A percentile compares a stretch with the other conserved stretches of the same genome.
Conservation (phyloP, 1,284 basidiomycete species). For the Naganishia cerealis region DNA sequence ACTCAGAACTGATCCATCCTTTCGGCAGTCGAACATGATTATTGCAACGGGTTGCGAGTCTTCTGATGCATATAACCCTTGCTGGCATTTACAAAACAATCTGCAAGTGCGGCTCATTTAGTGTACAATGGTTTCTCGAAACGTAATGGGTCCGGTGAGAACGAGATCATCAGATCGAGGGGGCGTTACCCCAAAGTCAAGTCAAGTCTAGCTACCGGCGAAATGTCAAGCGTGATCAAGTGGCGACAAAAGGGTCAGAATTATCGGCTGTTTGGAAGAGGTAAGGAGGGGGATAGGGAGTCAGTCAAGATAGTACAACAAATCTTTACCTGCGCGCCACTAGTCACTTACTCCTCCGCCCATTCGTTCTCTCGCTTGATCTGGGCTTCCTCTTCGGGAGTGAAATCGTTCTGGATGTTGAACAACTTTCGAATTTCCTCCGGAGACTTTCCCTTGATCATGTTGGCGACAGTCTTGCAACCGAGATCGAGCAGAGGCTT, state of each 20-base stretch:
- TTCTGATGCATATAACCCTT: too few relatives aligned
- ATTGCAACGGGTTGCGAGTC: too few relatives aligned
- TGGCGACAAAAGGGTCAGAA: not conserved
- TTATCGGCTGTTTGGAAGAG: constrained; percentile 20
- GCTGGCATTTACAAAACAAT: too few relatives aligned
- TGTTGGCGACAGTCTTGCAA: constrained; percentile 99
- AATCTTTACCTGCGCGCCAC: not conserved
- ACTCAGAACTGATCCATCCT: too few relatives aligned
- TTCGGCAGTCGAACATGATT: too few relatives aligned
- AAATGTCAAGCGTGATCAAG: constrained; percentile 8
- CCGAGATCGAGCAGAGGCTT: constrained; percentile 97
- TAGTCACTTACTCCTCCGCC: constrained; percentile 55
- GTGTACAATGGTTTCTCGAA: too few relatives aligned
- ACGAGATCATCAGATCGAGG: too few relatives aligned
- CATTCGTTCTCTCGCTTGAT: constrained; percentile 98
- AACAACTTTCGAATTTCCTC: constrained; percentile 84
- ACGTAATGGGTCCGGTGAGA: too few relatives aligned
- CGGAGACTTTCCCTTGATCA: constrained; percentile 89
- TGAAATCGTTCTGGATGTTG: constrained; percentile 98
- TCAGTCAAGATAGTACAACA: not conserved
- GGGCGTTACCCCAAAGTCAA: not conserved
- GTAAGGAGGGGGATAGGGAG: too few relatives aligned
- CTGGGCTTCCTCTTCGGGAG: constrained; percentile 98
- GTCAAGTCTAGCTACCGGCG: constrained; percentile 10
- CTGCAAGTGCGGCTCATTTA: too few relatives aligned